Evolutionary conservation across 73 alveolate genomes (phyloP), one percentile per base, ranked within the genome.

Genomic region (Stentor coeruleus): DNA sequence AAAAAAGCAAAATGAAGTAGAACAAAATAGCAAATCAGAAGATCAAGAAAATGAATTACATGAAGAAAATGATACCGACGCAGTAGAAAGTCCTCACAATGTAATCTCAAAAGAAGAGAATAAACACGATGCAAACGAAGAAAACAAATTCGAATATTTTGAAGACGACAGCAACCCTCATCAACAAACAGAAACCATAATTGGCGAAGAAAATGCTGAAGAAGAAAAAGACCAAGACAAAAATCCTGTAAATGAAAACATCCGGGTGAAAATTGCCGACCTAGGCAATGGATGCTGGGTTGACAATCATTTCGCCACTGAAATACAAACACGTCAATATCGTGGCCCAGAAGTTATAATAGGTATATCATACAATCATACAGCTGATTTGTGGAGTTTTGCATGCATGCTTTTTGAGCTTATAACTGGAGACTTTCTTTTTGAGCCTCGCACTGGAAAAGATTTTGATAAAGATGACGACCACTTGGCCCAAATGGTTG

Each of bases 301-400:
- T 35, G 90, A 95, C 84, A 94, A 93, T 86, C 98, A 95, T 74
- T 94, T 95, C 89, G 82, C 98, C 4, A 86, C 91, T 36, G 98
- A 94, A 59, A 95, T 95, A 35, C 95, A 95, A 90, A 95, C 99
- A 20, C 81, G 99, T 75, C 93, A 95, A 81, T 98, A 98, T 87
- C 92, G 99, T 49, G 93, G 99, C 30, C 99, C 99, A 15, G 99
- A 97, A 92, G 99, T 97, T 3, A 94, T 97, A 74, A 85, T 97
- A 74, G 99, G 99, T 28, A 91, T 92, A n/a, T 87, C 91, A 73
- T 97, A 97, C 87, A 94, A 95, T 66, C 89, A 93, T 41, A 89
- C 99, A 36, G 98, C 98, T 59, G 99, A 96, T 86, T 86, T 95
- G 35, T 96, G 99, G 99, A 85, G 97, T 55, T 97, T 96, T 89